Evolutionary conservation across 106 monocot genomes (phyloP), one percentile per base, ranked within the genome.

Genomic region (Allium fistulosum): DNA sequence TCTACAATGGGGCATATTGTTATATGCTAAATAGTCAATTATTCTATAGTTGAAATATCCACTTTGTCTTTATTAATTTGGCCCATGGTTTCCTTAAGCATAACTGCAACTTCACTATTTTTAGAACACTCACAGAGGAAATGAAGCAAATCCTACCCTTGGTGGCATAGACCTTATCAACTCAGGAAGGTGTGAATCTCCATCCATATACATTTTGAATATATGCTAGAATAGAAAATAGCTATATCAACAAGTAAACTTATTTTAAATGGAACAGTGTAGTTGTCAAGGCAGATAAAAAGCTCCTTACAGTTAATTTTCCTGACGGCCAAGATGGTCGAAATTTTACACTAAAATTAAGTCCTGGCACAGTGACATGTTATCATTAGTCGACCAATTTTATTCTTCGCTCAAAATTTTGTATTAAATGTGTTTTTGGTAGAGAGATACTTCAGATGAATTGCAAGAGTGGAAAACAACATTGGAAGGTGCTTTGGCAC

Each of bases 371-470:
- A 22, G 22, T 22, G 1, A 65, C 7, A 17, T 53, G 11, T 72
- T 61, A 49, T 61, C 48, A 45, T 70, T 60, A 16, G 64, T 62
- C 22, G 22, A 37, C 5, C 37, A 37, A 37, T 5, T 37, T 37
- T 37, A 37, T 37, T 2, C 2, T 37, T 37, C 5, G 2, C 2
- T 37, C 37, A 5, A 37, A 37, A 37, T 37, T 37, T 4, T 37
- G 37, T 5, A 37, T 37, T 37, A 5, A 37, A 37, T 37, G 37
- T 37, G 37, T 51, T 47, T 61, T 78, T 28, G 71, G 66, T 70
- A 97, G 97, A 84, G 92, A 56, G 97, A 97, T 70, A 97, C 92
- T 46, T 80, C 75, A 57, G 92, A 92, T 51, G 97, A 97, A 52
- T 67, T 92, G 64, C 69, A 80, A 59, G 92, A 97, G 18, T 97